These are phyloP conservation scores for Kentomonas sorsogonicus DNA, from an alignment of 208 protist genomes.

Conservation along the genomic window DNA sequence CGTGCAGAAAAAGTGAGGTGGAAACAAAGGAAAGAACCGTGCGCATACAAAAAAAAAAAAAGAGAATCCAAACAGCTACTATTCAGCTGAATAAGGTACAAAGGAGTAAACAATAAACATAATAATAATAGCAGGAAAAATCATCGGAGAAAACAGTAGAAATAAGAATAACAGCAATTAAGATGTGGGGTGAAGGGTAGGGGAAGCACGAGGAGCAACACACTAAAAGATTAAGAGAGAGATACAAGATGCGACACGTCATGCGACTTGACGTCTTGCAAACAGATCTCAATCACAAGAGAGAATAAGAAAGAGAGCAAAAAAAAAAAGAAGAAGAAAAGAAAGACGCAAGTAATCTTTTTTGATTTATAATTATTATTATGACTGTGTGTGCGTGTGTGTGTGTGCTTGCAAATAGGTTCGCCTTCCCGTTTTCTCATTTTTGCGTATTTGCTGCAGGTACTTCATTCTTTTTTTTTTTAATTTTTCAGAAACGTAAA, in stretches of 20 bases:
- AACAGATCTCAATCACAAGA: too few relatives aligned
- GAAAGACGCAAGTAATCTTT: not conserved
- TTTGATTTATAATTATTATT: not conserved
- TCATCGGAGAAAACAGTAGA: too few relatives aligned
- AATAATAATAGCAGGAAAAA: too few relatives aligned
- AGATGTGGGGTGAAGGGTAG: too few relatives aligned
- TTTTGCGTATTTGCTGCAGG: not conserved
- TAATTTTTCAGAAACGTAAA: too few relatives aligned
- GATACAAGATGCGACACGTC: too few relatives aligned
- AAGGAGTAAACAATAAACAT: too few relatives aligned
- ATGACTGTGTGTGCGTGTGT: not conserved
- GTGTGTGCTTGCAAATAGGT: slow-evolving; percentile 11
- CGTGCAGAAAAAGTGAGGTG: not conserved
- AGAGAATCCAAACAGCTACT: slow-evolving; percentile 5
- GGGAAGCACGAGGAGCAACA: too few relatives aligned
- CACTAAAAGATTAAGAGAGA: not conserved
- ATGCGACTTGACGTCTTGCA: too few relatives aligned
- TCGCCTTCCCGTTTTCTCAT: slow-evolving; percentile 5
- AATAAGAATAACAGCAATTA: too few relatives aligned
- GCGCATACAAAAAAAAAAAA: slow-evolving; percentile 7
- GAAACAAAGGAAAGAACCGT: not conserved
- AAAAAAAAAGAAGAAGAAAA: slow-evolving; percentile 15
- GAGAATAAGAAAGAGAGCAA: not conserved
- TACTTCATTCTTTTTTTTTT: slow-evolving; percentile 1
- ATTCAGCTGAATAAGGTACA: not conserved